Percentiles rank a stretch among this genome's conserved stretches.
These are phyloP conservation scores for Bathelium albidoporum DNA, from an alignment of 495 filamentous ascomycete species.

Conservation along the genomic window DNA sequence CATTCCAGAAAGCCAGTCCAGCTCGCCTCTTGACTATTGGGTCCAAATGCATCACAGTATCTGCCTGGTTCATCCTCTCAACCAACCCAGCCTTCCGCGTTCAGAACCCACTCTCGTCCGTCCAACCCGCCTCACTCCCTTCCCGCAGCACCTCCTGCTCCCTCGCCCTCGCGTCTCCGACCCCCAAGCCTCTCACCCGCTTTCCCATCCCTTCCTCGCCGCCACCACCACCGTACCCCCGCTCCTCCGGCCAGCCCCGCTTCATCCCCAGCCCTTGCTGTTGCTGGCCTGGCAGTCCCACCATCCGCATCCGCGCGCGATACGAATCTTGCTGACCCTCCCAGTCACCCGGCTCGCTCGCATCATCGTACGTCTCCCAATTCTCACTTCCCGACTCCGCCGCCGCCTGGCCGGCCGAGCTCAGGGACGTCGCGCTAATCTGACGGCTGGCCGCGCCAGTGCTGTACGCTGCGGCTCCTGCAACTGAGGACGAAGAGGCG, in stretches of 20 bases:
- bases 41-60: neutral
- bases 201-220: constrained; percentile 31
- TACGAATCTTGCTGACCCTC: constrained; percentile 64
- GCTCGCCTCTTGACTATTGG: neutral
- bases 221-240: constrained; percentile 37
- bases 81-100: neutral
- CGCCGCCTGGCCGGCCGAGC: neutral
- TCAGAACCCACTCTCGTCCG: constrained; percentile 32
- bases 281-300: constrained; percentile 29
- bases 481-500: constrained; percentile 9
- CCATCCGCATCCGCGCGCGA: constrained; percentile 63
- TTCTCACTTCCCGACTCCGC: constrained; percentile 64
- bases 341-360: constrained; percentile 36
- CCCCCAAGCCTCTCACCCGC: constrained; percentile 23
- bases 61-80: neutral
- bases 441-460: constrained; percentile 16
- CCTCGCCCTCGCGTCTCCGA: constrained; percentile 17
- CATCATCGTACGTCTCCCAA: constrained; percentile 87
- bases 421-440: constrained; percentile 14
- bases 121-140: constrained; percentile 36
- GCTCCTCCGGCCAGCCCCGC: constrained; percentile 52
- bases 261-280: constrained; percentile 32
- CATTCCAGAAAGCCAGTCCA: neutral
- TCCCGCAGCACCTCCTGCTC: constrained; percentile 23
- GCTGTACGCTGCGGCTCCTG: constrained; percentile 14